Percentiles rank a stretch among this genome's conserved stretches.
These are phyloP conservation scores for Capsicum pubescens DNA, from an alignment of 257 asterid genomes.

Conservation along the genomic window DNA sequence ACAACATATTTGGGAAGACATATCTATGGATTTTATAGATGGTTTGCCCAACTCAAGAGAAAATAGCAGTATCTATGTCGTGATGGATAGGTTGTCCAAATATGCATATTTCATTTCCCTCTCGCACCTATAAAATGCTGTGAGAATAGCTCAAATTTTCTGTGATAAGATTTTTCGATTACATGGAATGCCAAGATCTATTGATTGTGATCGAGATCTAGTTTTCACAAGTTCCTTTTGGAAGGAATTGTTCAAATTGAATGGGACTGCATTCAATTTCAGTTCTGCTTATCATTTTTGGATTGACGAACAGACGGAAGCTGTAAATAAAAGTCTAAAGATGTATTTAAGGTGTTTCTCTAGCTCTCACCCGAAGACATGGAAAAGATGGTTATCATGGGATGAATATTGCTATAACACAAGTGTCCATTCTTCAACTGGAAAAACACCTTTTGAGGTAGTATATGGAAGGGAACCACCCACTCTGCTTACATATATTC, in stretches of 20 bases:
- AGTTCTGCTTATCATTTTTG: not conserved
- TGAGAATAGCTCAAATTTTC: not conserved
- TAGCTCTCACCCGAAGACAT: not conserved
- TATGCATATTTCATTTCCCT: not conserved
- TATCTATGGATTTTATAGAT: not conserved
- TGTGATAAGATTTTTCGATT: not conserved
- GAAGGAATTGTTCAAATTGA: not conserved
- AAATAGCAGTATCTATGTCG: not conserved
- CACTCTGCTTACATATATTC: not conserved
- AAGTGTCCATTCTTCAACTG: not conserved
- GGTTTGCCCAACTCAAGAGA: not conserved
- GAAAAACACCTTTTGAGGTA: not conserved
- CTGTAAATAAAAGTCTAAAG: not conserved
- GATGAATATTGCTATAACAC: not conserved
- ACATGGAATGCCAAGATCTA: not conserved
- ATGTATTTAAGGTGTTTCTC: not conserved
- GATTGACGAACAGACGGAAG: not conserved
- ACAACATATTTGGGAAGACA: not conserved
- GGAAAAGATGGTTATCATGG: not conserved
- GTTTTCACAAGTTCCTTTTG: not conserved
- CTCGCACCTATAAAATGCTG: not conserved
- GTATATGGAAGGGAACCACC: constrained; percentile 6
- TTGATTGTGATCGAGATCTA: too few relatives aligned
- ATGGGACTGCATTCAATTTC: not conserved
- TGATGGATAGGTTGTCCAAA: not conserved